These are phyloP conservation scores for Coniochaeta sp. DNA, from an alignment of 2,329 filamentous ascomycete genomes.

Conservation along the genomic window DNA sequence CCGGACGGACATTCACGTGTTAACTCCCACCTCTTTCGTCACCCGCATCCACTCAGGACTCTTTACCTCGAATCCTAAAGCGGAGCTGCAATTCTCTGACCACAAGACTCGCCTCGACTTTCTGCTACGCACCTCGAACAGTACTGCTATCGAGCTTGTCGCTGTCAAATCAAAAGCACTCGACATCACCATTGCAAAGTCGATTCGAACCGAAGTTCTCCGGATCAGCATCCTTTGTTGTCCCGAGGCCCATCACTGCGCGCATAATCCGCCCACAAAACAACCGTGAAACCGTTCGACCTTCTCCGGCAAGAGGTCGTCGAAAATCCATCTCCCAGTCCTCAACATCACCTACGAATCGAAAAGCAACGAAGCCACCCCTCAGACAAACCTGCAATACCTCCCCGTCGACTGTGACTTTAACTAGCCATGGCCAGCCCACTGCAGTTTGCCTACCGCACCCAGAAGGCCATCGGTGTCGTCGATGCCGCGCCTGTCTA, in stretches of 20 bases:
- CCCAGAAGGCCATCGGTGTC: conserved; percentile 91
- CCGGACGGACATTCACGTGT: conserved; percentile 2
- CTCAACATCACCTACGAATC: conserved; percentile 10
- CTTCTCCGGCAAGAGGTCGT: conserved; percentile 1
- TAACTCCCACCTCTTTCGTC: not conserved
- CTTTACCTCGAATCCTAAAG: not conserved
- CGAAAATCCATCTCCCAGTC: not conserved
- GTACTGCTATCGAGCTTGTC: not conserved
- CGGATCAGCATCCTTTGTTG: not conserved
- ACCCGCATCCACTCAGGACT: not conserved
- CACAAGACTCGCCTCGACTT: not conserved
- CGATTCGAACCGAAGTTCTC: not conserved
- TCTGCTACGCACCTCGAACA: not conserved
- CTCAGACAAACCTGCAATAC: conserved; percentile 16
- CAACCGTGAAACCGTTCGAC: not conserved
- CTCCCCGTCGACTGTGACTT: conserved; percentile 60
- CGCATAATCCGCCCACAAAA: not conserved
- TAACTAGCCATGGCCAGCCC: conserved; percentile 89
- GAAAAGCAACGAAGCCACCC: conserved; percentile 14
- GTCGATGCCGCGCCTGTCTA: conserved; percentile 89
- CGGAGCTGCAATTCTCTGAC: not conserved
- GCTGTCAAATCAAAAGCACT: not conserved
- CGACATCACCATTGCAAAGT: not conserved
- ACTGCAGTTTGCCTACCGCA: conserved; percentile 95
- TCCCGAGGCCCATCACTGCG: not conserved